Conservation (phyloP, 2,329 filamentous ascomycete genomes). For the Monosporascus sp. region DNA sequence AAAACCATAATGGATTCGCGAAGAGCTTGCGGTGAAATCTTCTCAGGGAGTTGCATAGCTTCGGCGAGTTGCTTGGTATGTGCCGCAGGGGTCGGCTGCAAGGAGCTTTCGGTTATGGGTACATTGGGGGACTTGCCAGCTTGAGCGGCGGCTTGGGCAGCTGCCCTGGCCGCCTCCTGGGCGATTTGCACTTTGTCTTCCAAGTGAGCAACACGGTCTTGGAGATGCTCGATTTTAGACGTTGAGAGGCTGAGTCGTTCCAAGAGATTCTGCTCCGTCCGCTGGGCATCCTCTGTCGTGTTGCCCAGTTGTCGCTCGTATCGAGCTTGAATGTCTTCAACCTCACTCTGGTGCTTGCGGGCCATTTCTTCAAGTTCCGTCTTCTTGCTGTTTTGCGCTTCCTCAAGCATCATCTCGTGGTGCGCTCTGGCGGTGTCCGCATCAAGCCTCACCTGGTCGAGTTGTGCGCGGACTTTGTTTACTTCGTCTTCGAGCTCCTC, state of each 20-base stretch:
- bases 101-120: slow-evolving; percentile 36
- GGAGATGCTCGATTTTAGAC: slow-evolving; percentile 77
- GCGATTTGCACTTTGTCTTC: slow-evolving; percentile 90
- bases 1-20: slow-evolving; percentile 94
- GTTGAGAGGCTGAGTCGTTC: slow-evolving; percentile 78
- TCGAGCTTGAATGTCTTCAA: slow-evolving; percentile 70
- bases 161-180: slow-evolving; percentile 79
- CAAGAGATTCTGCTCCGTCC: slow-evolving; percentile 70
- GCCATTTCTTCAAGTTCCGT: slow-evolving; percentile 37
- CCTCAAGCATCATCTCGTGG: slow-evolving; percentile 79
- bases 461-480: slow-evolving; percentile 62
- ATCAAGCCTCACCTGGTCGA: slow-evolving; percentile 74
- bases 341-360: slow-evolving; percentile 59
- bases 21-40: slow-evolving; percentile 88
- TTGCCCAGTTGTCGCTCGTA: slow-evolving; percentile 71
- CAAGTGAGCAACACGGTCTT: slow-evolving; percentile 77
- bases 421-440: slow-evolving; percentile 75
- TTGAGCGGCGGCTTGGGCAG: slow-evolving; percentile 56
- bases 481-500: slow-evolving; percentile 79
- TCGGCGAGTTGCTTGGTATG: slow-evolving; percentile 34
- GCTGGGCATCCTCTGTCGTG: slow-evolving; percentile 74
- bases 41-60: slow-evolving; percentile 61
- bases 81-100: slow-evolving; percentile 41
- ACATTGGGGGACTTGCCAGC: slow-evolving; percentile 29
- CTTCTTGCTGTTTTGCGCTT: slow-evolving; percentile 65